Conservation (phyloP, 1,284 basidiomycete genomes). For the Ceratobasidium sp. region DNA sequence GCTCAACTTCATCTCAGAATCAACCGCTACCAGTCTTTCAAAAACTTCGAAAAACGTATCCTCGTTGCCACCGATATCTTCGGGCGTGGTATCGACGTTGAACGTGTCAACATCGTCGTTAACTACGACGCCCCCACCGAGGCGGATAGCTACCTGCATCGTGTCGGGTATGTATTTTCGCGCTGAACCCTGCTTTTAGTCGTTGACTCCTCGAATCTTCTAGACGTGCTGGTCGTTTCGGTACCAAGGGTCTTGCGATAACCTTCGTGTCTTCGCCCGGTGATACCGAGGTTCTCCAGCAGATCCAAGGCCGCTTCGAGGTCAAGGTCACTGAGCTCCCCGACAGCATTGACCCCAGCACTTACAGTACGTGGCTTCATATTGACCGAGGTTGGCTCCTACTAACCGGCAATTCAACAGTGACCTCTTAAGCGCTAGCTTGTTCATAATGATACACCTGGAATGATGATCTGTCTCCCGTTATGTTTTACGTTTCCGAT, state of each 20-base stretch:
- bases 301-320: conserved; percentile 91
- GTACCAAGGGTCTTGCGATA: conserved; percentile 99
- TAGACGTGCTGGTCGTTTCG: conserved; percentile 97
- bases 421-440: conserved; percentile 28
- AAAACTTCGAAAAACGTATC: conserved; percentile 99
- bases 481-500: conserved; percentile 11
- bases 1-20: conserved; percentile 62
- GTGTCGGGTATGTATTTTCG: conserved; percentile 76
- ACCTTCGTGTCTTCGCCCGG: conserved; percentile 92
- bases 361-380: conserved; percentile 69
- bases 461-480: conserved; percentile 11
- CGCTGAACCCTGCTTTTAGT: background rate
- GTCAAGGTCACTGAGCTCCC: conserved; percentile 92
- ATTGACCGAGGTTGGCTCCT: background rate
- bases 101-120: conserved; percentile 95
- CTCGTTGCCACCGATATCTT: conserved; percentile 98
- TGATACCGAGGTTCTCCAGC: conserved; percentile 91
- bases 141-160: conserved; percentile 97
- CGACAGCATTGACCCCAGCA: conserved; percentile 89
- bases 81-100: conserved; percentile 96
- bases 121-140: conserved; percentile 97
- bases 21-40: conserved; percentile 97
- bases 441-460: conserved; percentile 1
- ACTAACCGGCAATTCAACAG: background rate
- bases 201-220: background rate